A percentile compares a stretch with the other conserved stretches of the same genome.
These are phyloP conservation scores for Rhodotorula sp. DNA, from an alignment of 1,284 basidiomycete species.

Conservation along the genomic window DNA sequence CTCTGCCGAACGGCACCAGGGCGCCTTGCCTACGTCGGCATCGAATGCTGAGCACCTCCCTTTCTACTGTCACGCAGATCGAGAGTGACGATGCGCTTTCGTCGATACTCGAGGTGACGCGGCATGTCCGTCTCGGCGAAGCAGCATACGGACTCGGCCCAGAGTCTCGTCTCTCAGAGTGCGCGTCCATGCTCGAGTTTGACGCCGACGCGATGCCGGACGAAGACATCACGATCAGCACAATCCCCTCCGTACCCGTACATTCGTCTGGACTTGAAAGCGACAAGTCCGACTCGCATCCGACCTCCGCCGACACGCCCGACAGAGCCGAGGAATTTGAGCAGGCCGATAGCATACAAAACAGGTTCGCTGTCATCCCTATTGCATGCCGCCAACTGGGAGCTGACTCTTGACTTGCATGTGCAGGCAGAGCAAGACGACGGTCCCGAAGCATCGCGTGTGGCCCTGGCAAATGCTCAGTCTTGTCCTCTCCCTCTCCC, in stretches of 20 bases:
- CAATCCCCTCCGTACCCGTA: not conserved
- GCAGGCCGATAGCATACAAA: not conserved
- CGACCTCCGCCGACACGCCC: no score
- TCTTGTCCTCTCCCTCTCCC: slow-evolving; percentile 6
- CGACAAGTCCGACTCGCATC: not conserved
- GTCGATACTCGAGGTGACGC: slow-evolving; percentile 24
- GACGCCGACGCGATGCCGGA: not conserved
- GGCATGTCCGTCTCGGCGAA: slow-evolving; percentile 2
- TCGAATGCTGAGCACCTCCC: no score
- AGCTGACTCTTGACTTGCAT: not conserved
- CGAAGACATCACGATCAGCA: slow-evolving; percentile 1
- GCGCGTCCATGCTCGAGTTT: not conserved
- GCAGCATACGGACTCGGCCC: not conserved
- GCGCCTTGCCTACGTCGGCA: not conserved
- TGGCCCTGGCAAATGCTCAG: slow-evolving; percentile 23
- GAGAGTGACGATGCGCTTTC: slow-evolving; percentile 28
- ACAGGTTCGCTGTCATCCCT: no score
- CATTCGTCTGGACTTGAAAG: not conserved
- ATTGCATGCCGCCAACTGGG: no score
- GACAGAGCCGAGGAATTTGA: not conserved
- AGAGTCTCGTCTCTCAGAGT: not conserved
- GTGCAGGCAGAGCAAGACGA: no score
- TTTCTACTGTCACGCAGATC: slow-evolving; percentile 10
- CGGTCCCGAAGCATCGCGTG: not conserved
- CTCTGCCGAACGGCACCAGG: no score